These are phyloP conservation scores for Microstroma glucosiphilum DNA, from an alignment of 1,284 basidiomycete genomes.

Conservation along the genomic window DNA sequence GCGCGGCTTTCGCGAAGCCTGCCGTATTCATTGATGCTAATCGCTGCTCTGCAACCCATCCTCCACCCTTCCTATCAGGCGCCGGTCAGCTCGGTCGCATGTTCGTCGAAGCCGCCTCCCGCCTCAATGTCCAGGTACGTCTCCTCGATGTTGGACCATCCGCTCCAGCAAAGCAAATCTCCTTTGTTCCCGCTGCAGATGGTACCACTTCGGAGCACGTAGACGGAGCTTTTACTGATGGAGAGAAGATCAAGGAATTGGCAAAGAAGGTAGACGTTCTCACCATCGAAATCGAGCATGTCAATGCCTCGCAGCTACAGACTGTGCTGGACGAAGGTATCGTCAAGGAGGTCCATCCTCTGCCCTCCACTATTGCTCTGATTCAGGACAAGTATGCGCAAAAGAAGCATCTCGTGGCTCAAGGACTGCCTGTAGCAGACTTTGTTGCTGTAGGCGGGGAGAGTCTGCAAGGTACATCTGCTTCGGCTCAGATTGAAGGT, in stretches of 20 bases:
- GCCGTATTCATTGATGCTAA: too few relatives aligned
- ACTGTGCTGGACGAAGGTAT: conserved; percentile 43
- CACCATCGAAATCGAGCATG: conserved; percentile 97
- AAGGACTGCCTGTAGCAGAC: conserved; percentile 64
- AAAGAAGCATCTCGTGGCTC: conserved; percentile 61
- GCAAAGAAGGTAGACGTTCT: conserved; percentile 77
- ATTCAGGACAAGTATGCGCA: conserved; percentile 95
- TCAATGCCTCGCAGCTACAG: conserved; percentile 70
- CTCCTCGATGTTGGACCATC: conserved; percentile 76
- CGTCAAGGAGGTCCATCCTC: conserved; percentile 66
- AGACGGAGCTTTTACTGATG: conserved; percentile 82
- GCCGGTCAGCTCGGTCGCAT: conserved; percentile 97
- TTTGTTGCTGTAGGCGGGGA: conserved; percentile 59
- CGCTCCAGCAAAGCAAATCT: conserved; percentile 85
- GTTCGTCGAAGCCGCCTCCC: conserved; percentile 83
- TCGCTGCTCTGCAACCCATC: too few relatives aligned
- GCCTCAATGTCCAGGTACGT: conserved; percentile 78
- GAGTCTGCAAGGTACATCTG: conserved; percentile 54
- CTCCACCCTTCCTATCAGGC: conserved; percentile 56
- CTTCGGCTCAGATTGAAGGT: conserved; percentile 51
- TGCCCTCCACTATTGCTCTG: conserved; percentile 71
- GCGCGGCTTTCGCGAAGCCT: too few relatives aligned
- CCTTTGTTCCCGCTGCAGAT: conserved; percentile 21
- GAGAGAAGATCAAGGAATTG: conserved; percentile 71
- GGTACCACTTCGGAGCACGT: conserved; percentile 59